Evolutionary conservation across 495 filamentous ascomycete species (phyloP).

Genomic region (Mytilinidion resinicola): DNA sequence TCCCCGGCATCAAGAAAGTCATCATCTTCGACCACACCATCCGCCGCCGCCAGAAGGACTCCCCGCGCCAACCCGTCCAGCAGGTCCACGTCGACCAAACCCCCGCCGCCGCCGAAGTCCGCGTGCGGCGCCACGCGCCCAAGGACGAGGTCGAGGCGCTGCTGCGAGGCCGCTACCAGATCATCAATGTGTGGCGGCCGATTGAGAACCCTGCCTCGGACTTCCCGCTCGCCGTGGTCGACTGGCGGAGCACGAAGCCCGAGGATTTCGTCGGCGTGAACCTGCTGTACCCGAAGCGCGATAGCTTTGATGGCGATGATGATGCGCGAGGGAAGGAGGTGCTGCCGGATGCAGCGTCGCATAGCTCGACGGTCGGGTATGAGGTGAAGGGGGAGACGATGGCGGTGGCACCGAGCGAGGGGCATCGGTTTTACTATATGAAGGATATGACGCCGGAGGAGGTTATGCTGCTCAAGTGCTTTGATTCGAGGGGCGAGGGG

Average conservation of each 20-base stretch:
- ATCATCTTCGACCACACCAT: slow-evolving; percentile 40
- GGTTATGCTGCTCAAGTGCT: slow-evolving; percentile 39
- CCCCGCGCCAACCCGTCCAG: slow-evolving; percentile 37
- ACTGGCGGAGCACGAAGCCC: slow-evolving; percentile 35
- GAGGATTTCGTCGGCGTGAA: slow-evolving; percentile 33
- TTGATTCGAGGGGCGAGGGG: slow-evolving; percentile 33
- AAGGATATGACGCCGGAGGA: slow-evolving; percentile 40
- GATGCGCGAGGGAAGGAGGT: slow-evolving; percentile 36
- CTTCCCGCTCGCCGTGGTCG: slow-evolving; percentile 35
- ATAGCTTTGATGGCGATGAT: slow-evolving; percentile 26
- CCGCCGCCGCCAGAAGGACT: slow-evolving; percentile 27
- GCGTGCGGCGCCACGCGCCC: slow-evolving; percentile 34
- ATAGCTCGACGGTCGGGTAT: slow-evolving; percentile 29
- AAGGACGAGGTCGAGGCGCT: slow-evolving; percentile 55
- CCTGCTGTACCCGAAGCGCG: slow-evolving; percentile 33
- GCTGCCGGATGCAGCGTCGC: slow-evolving; percentile 23
- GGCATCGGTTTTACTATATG: slow-evolving; percentile 35
- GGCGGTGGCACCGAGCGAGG: slow-evolving; percentile 31
- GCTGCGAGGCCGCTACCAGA: slow-evolving; percentile 59
- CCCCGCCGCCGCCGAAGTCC: slow-evolving; percentile 30
- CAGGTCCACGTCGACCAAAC: slow-evolving; percentile 40
- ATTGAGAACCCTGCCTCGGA: slow-evolving; percentile 47
- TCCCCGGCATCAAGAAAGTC: slow-evolving; percentile 34
- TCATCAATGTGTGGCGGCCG: slow-evolving; percentile 77
- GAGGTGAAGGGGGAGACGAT: slow-evolving; percentile 36